These are phyloP conservation scores for Neofusicoccum kwambonambiense DNA, from an alignment of 2,329 filamentous ascomycete species.

Conservation along the genomic window DNA sequence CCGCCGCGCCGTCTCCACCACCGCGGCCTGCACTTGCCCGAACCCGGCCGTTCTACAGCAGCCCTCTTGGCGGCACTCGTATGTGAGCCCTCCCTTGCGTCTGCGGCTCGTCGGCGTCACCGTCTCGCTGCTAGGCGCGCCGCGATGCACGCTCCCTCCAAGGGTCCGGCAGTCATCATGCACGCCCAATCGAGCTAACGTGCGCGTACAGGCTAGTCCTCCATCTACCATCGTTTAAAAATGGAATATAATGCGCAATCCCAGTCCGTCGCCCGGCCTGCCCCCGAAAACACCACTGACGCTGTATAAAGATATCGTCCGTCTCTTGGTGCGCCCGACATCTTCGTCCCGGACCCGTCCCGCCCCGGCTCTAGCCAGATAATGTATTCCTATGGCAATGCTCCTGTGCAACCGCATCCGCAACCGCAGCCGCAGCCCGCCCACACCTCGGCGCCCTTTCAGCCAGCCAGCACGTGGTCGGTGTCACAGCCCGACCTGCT, in stretches of 20 bases:
- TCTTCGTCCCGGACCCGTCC: conserved; percentile 31
- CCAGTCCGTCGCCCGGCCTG: conserved; percentile 32
- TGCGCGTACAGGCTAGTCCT: conserved; percentile 3
- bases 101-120: conserved; percentile 13
- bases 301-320: conserved; percentile 34
- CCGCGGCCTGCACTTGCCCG: too few relatives aligned
- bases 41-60: not conserved
- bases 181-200: conserved; percentile 10
- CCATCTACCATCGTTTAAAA: conserved; percentile 24
- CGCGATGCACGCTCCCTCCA: conserved; percentile 27
- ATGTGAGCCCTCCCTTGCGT: conserved; percentile 34
- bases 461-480: conserved; percentile 24
- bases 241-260: conserved; percentile 45
- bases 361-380: conserved; percentile 30
- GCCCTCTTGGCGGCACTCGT: conserved; percentile 67
- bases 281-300: conserved; percentile 1
- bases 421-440: conserved; percentile 21
- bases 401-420: conserved; percentile 23
- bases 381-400: conserved; percentile 36
- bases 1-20: too few relatives aligned
- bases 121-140: conserved; percentile 3
- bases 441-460: conserved; percentile 23
- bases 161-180: conserved; percentile 15
- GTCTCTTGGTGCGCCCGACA: conserved; percentile 36
- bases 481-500: conserved; percentile 20